Conservation (phyloP, 2,329 filamentous ascomycete genomes). For the Cladosporium sp. region DNA sequence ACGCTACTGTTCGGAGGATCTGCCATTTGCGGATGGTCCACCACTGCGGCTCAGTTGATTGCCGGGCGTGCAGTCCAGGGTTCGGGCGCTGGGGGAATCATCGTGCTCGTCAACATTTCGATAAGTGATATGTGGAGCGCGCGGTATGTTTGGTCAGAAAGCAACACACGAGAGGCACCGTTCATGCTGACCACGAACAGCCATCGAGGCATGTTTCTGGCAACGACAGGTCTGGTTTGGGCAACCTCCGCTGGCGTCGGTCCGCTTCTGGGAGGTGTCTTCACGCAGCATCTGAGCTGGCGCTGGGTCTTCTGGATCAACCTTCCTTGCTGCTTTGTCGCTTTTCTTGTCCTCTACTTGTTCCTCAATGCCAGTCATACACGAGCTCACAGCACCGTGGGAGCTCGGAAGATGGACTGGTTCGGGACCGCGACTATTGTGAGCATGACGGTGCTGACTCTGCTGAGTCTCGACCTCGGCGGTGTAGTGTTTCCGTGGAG, state of each 20-base stretch:
- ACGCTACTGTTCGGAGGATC: neutral
- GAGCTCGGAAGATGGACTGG: slow-evolving; percentile 48
- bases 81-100: neutral
- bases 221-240: neutral
- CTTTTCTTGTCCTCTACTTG: slow-evolving; percentile 51
- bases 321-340: slow-evolving; percentile 48
- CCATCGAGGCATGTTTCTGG: neutral
- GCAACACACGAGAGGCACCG: slow-evolving; percentile 25
- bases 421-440: slow-evolving; percentile 54
- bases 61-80: neutral
- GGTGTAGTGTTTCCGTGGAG: slow-evolving; percentile 55
- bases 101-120: neutral
- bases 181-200: neutral
- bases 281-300: slow-evolving; percentile 33
- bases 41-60: neutral
- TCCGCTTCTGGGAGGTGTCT: neutral
- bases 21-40: neutral
- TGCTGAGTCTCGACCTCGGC: slow-evolving; percentile 56
- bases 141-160: neutral
- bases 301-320: slow-evolving; percentile 54
- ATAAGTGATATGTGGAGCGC: neutral
- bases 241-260: neutral
- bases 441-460: slow-evolving; percentile 52
- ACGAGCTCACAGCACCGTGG: neutral
- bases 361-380: slow-evolving; percentile 56